Evolutionary conservation across 1,284 basidiomycete species (phyloP), one percentile per base, ranked within the genome.

Genomic region (Trametes pubescens): DNA sequence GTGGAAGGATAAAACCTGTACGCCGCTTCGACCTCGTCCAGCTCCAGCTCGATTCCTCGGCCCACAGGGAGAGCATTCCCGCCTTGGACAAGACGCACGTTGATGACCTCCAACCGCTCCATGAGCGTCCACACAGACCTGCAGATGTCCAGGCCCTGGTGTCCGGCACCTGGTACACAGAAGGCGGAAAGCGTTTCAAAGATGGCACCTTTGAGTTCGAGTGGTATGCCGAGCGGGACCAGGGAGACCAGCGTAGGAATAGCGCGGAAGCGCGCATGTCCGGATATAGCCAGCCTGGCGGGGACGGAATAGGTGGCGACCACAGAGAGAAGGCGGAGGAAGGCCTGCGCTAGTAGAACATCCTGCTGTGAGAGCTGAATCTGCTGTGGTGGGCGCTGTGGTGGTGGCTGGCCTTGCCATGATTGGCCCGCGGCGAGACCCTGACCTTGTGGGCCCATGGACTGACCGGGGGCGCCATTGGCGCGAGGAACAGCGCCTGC

Each of bases 171-270:
- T 21, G 92, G 88, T 56, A 86, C 82, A 70, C 92, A 93, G 79
- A 99, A 98, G 0, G 95, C 91, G 0, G 93, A 85, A 6, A 98
- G 81, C 0, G 94, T 89, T 40, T 94, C 87, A 64, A 98, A 90
- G 1, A 98, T 80, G 0, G 91, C 87, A 0, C 95, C 95, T 73
- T 98, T 98, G 59, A 99, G 84, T 72, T 98, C 95, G n/a, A 97
- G 80, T 0, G 94, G 93, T 21, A 96, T 85, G 11, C 91, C 86
- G 9, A 94, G 83, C 29, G 92, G 93, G 66, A 94, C 84, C 44
- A 96, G 86, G 4, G 89, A 88, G 48, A 96, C 85, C 4, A 97
- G 80, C 0, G 90, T 90, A 1, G 88, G 88, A 60, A 98, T 86
- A 0, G 94, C 93, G 56, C 89, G 86, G 75, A 92, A 92, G 51